phyloP scores from a whole-genome alignment of 1,139 yeast genomes.

The Kazachstania sp. region DNA sequence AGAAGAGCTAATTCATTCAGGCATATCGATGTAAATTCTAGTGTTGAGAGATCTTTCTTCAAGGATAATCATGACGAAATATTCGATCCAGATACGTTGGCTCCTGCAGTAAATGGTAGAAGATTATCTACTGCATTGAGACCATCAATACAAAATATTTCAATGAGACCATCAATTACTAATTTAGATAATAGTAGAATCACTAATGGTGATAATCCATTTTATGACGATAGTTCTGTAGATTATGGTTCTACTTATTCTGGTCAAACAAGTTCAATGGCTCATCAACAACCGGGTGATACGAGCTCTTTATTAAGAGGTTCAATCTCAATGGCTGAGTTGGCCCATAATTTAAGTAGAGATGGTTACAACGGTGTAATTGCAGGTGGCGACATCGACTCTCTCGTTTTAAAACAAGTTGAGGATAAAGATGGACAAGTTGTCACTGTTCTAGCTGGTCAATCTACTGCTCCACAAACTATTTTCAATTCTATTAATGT shows the following conservation, averaged over 20 bases:
- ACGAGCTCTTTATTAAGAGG: constrained; percentile 17
- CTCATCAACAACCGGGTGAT: constrained; percentile 14
- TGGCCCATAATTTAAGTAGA: constrained; percentile 13
- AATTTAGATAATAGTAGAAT: constrained; percentile 6
- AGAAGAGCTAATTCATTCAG: constrained; percentile 68
- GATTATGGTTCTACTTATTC: constrained; percentile 29
- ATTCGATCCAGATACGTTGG: constrained; percentile 65
- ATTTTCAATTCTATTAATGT: constrained; percentile 81
- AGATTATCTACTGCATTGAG: constrained; percentile 42
- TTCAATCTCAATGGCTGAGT: constrained; percentile 21
- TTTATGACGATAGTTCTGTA: constrained; percentile 12
- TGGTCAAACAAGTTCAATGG: constrained; percentile 6
- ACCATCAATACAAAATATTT: constrained; percentile 19
- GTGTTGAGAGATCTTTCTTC: constrained; percentile 40
- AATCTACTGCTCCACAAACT: constrained; percentile 83
- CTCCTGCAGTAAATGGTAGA: constrained; percentile 57
- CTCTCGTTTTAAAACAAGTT: constrained; percentile 52
- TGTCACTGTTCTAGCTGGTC: constrained; percentile 71
- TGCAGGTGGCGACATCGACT: constrained; percentile 21
- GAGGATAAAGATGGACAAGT: constrained; percentile 68
- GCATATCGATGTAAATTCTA: constrained; percentile 41
- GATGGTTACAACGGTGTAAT: constrained; percentile 19
- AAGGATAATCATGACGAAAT: constrained; percentile 48
- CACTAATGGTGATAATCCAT: constrained; percentile 9
- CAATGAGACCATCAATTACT: constrained; percentile 10